phyloP scores from a whole-genome alignment of 768 basidiomycete genomes.

The Suillus ampliporus region DNA sequence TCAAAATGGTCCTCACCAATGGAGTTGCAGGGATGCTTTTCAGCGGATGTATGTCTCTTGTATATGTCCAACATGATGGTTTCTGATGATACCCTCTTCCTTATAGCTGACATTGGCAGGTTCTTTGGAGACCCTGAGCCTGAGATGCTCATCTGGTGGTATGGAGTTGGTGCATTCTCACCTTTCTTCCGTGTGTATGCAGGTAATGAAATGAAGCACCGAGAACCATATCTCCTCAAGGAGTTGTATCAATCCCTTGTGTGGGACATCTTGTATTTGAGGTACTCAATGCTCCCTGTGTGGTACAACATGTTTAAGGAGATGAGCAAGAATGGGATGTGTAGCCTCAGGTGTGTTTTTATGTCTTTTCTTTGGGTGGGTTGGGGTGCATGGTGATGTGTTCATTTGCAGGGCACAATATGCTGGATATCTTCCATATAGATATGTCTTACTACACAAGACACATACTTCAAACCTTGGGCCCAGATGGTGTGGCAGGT shows the following conservation, averaged over 20 bases:
- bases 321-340: conserved; percentile 78
- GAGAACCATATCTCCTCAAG: conserved; percentile 92
- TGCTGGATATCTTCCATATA: too few relatives aligned
- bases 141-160: conserved; percentile 97
- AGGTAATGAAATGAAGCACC: conserved; percentile 96
- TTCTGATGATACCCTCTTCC: too few relatives aligned
- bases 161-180: conserved; percentile 91
- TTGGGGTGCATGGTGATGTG: too few relatives aligned
- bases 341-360: conserved; percentile 73
- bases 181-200: conserved; percentile 99
- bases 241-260: conserved; percentile 89
- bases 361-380: background rate
- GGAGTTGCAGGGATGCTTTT: conserved; percentile 92
- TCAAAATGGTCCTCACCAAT: conserved; percentile 92
- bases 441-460: too few relatives aligned
- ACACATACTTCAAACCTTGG: too few relatives aligned
- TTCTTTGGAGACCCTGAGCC: conserved; percentile 97
- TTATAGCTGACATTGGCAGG: conserved; percentile 92
- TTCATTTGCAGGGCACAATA: too few relatives aligned
- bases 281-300: conserved; percentile 87
- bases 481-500: too few relatives aligned
- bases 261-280: conserved; percentile 74
- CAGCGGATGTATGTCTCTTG: conserved; percentile 78
- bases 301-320: conserved; percentile 99
- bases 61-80: too few relatives aligned